phyloP scores from a whole-genome alignment of 2,329 filamentous ascomycete species.

The Ascosphaera aggregata region DNA sequence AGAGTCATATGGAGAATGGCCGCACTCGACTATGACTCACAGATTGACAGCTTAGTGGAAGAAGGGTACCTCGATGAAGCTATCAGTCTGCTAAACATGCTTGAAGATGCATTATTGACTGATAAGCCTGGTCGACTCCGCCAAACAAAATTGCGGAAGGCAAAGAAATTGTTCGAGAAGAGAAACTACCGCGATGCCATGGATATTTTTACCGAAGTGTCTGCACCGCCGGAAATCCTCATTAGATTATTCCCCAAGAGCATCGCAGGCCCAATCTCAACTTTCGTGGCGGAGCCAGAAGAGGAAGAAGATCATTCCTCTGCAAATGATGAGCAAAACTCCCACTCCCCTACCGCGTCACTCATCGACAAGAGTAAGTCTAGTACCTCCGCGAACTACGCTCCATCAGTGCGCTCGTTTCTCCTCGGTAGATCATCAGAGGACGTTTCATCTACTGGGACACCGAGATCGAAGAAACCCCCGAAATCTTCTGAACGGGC shows the following conservation, averaged over 20 bases:
- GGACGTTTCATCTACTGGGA: not conserved
- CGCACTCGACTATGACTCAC: constrained; percentile 71
- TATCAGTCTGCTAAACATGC: constrained; percentile 65
- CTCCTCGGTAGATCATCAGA: constrained; percentile 5
- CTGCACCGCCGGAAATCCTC: constrained; percentile 73
- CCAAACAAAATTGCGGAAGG: constrained; percentile 79
- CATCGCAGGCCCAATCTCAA: constrained; percentile 63
- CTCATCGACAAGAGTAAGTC: constrained; percentile 9
- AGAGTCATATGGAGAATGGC: constrained; percentile 91
- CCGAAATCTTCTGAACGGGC: not conserved
- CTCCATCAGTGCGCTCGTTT: constrained; percentile 17
- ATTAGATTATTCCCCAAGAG: constrained; percentile 60
- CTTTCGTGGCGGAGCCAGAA: constrained; percentile 26
- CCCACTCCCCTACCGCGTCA: not conserved
- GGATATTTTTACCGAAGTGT: constrained; percentile 76
- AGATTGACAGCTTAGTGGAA: constrained; percentile 60
- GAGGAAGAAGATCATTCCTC: constrained; percentile 12
- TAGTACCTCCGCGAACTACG: constrained; percentile 11
- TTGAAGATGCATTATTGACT: constrained; percentile 73
- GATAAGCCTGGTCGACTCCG: constrained; percentile 63
- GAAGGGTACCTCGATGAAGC: constrained; percentile 66
- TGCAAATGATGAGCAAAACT: not conserved
- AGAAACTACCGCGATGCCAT: constrained; percentile 68
- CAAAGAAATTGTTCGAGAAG: constrained; percentile 57
- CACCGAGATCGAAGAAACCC: not conserved